Evolutionary conservation across 2,329 filamentous ascomycete genomes (phyloP).

Genomic region (Ophiocordyceps camponoti-leonardi): DNA sequence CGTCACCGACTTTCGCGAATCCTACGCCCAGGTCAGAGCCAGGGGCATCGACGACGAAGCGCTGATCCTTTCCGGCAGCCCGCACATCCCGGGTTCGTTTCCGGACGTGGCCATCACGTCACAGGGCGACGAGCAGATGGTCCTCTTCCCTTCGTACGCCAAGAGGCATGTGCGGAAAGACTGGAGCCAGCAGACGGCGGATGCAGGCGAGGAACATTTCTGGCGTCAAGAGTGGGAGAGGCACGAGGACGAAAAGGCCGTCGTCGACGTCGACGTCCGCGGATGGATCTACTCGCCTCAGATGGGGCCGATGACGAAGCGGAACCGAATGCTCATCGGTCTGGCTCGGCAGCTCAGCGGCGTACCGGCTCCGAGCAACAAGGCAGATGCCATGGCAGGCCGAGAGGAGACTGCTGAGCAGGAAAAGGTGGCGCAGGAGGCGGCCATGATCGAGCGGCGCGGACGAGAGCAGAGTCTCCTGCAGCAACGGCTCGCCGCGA

Average conservation of each 20-base stretch:
- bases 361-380: conserved; percentile 47
- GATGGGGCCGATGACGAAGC: conserved; percentile 66
- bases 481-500: conserved; percentile 52
- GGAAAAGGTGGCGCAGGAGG: conserved; percentile 56
- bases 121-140: conserved; percentile 76
- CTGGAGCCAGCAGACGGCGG: conserved; percentile 14
- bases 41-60: conserved; percentile 11
- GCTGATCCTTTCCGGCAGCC: conserved; percentile 11
- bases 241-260: conserved; percentile 63
- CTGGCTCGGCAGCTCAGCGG: conserved; percentile 78
- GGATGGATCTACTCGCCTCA: conserved; percentile 92
- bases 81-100: conserved; percentile 55
- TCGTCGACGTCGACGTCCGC: conserved; percentile 86
- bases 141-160: conserved; percentile 89
- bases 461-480: conserved; percentile 56
- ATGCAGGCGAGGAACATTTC: conserved; percentile 48
- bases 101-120: conserved; percentile 69
- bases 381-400: conserved; percentile 15
- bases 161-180: conserved; percentile 45
- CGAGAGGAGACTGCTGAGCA: conserved; percentile 30
- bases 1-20: conserved; percentile 40
- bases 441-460: conserved; percentile 55
- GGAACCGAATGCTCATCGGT: conserved; percentile 73
- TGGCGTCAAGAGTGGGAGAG: conserved; percentile 66
- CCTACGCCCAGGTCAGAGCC: conserved; percentile 36